Percentiles rank a stretch among this genome's conserved stretches.
Conservation (phyloP, 805 yeast genomes). For the Kuraishia floccosa region DNA sequence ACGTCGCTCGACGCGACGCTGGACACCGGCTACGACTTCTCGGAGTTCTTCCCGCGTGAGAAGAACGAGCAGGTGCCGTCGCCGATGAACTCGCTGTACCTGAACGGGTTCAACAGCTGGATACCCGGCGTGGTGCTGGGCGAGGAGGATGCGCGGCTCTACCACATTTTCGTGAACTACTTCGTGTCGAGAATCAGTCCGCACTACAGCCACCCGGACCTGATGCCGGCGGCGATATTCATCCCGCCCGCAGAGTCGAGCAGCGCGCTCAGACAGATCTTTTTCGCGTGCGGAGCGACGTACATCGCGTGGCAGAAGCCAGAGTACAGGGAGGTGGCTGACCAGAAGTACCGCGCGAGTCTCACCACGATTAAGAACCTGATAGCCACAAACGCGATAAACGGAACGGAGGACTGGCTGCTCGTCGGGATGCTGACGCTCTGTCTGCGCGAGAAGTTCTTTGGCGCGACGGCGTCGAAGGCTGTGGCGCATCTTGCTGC, state of each 20-base stretch:
- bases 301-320: constrained; percentile 21
- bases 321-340: constrained; percentile 12
- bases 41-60: too few relatives aligned
- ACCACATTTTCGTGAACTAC: constrained; percentile 24
- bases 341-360: constrained; percentile 12
- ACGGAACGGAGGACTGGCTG: constrained; percentile 25
- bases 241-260: constrained; percentile 22
- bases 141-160: constrained; percentile 8
- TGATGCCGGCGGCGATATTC: constrained; percentile 28
- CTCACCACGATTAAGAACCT: constrained; percentile 10
- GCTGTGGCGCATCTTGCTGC: constrained; percentile 21
- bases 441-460: constrained; percentile 25
- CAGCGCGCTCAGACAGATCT: constrained; percentile 18
- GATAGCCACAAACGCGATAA: constrained; percentile 11
- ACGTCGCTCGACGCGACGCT: too few relatives aligned
- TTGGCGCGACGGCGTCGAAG: constrained; percentile 13
- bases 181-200: constrained; percentile 29
- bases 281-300: constrained; percentile 29
- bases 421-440: constrained; percentile 25
- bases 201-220: constrained; percentile 24
- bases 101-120: constrained; percentile 4
- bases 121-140: constrained; percentile 6
- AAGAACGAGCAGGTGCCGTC: too few relatives aligned
- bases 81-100: too few relatives aligned
- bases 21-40: too few relatives aligned